phyloP scores from a whole-genome alignment of 768 basidiomycete species.

The Phlebiopsis flavidoalba region DNA sequence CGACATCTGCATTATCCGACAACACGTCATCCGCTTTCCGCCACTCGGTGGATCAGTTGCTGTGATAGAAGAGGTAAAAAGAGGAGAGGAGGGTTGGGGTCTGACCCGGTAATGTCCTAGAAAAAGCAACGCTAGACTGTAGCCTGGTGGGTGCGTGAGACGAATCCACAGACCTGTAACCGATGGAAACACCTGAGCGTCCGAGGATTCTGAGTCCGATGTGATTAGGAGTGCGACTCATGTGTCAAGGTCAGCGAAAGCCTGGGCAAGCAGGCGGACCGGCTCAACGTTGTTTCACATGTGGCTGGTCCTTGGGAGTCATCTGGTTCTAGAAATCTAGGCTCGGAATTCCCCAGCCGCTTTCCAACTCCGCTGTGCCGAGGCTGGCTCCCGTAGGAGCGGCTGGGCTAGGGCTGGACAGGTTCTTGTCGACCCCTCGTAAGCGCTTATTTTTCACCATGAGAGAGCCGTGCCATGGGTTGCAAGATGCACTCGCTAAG shows the following conservation, averaged over 20 bases:
- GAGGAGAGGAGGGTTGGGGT: not conserved
- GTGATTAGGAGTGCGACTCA: not conserved
- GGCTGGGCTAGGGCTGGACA: too few relatives aligned
- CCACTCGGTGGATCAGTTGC: not conserved
- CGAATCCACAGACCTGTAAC: not conserved
- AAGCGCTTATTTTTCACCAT: too few relatives aligned
- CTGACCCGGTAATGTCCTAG: not conserved
- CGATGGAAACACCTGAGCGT: not conserved
- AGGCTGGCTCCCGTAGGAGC: too few relatives aligned
- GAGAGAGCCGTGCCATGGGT: too few relatives aligned
- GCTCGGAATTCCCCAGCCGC: too few relatives aligned
- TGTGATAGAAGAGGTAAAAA: not conserved
- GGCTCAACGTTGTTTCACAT: not conserved
- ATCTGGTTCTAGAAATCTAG: not conserved
- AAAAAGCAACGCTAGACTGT: not conserved
- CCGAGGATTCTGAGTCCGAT: not conserved
- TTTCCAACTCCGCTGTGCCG: too few relatives aligned
- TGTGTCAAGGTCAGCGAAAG: constrained; percentile 1
- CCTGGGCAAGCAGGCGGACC: not conserved
- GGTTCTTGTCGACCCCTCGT: too few relatives aligned
- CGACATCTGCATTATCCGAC: not conserved
- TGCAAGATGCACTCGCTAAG: too few relatives aligned
- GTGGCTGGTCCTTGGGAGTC: not conserved
- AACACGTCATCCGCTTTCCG: not conserved
- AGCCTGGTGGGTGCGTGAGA: not conserved